Conservation (phyloP, 2,329 filamentous ascomycete genomes). For the Verticillium zaregamsianum region DNA sequence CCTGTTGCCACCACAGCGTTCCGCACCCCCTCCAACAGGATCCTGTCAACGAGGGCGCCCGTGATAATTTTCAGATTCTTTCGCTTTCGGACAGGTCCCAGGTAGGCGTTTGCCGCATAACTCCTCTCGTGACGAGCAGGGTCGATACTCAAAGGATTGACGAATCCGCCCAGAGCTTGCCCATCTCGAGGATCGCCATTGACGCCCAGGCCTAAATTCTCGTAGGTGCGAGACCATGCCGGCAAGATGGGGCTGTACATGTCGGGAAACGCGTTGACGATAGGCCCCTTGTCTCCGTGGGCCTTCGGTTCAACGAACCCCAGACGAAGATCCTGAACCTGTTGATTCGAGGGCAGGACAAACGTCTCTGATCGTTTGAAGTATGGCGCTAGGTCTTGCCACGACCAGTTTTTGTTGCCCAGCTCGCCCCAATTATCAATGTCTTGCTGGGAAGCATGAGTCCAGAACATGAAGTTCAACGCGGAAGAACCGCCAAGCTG, state of each 20-base stretch:
- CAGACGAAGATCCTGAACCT: conserved; percentile 1
- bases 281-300: conserved; percentile 4
- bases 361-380: conserved; percentile 13
- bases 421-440: conserved; percentile 54
- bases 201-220: conserved; percentile 11
- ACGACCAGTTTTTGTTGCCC: conserved; percentile 56
- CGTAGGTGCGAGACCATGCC: conserved; percentile 6
- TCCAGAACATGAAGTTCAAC: conserved; percentile 56
- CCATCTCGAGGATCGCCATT: conserved; percentile 15
- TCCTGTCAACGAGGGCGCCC: conserved; percentile 13
- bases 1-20: conserved; percentile 11
- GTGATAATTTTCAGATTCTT: conserved; percentile 20
- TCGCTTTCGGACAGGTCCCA: conserved; percentile 10
- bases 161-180: conserved; percentile 9
- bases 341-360: conserved; percentile 1
- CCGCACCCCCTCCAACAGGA: conserved; percentile 12
- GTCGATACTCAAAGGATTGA: conserved; percentile 16
- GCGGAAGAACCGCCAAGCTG: conserved; percentile 57
- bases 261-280: conserved; percentile 4
- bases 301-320: conserved; percentile 1
- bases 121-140: conserved; percentile 16
- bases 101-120: conserved; percentile 19
- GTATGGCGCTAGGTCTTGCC: conserved; percentile 31
- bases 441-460: conserved; percentile 40
- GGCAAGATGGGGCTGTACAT: conserved; percentile 1